phyloP scores from a whole-genome alignment of 768 basidiomycete species.

The Psilocybe cyanescens region DNA sequence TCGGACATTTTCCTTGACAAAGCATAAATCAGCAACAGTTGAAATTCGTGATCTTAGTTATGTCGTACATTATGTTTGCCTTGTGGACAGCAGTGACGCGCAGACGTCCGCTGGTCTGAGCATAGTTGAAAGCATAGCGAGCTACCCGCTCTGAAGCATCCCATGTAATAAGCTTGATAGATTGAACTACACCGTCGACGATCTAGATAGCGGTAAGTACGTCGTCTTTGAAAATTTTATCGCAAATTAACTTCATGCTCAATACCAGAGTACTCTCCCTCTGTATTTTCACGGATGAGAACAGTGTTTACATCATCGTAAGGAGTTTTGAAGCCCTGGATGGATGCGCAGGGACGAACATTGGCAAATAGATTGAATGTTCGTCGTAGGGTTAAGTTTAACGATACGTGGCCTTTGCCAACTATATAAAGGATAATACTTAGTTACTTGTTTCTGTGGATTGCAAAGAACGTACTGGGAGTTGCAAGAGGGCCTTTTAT shows the following conservation, averaged over 20 bases:
- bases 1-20: slow-evolving; percentile 95
- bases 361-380: slow-evolving; percentile 99
- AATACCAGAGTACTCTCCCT: slow-evolving; percentile 99
- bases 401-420: slow-evolving; percentile 97
- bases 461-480: slow-evolving; percentile 69
- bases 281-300: slow-evolving; percentile 98
- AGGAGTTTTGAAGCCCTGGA: slow-evolving; percentile 96
- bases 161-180: slow-evolving; percentile 99
- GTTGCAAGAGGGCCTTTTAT: slow-evolving; percentile 88
- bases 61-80: slow-evolving; percentile 94
- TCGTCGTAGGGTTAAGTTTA: slow-evolving; percentile 95
- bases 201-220: slow-evolving; percentile 48
- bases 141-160: slow-evolving; percentile 98
- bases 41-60: not conserved
- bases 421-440: slow-evolving; percentile 50
- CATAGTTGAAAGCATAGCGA: slow-evolving; percentile 98
- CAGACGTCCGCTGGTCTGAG: slow-evolving; percentile 83
- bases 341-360: slow-evolving; percentile 94
- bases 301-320: slow-evolving; percentile 99
- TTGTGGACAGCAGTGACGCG: slow-evolving; percentile 99
- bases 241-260: slow-evolving; percentile 84
- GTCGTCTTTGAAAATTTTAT: not conserved
- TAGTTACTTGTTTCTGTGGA: slow-evolving; percentile 2
- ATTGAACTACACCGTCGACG: slow-evolving; percentile 97
- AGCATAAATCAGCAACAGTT: not conserved